Evolutionary conservation across 345 rosid species (phyloP), one percentile per base, ranked within the genome.

Genomic region (Streptanthus diversifolius): DNA sequence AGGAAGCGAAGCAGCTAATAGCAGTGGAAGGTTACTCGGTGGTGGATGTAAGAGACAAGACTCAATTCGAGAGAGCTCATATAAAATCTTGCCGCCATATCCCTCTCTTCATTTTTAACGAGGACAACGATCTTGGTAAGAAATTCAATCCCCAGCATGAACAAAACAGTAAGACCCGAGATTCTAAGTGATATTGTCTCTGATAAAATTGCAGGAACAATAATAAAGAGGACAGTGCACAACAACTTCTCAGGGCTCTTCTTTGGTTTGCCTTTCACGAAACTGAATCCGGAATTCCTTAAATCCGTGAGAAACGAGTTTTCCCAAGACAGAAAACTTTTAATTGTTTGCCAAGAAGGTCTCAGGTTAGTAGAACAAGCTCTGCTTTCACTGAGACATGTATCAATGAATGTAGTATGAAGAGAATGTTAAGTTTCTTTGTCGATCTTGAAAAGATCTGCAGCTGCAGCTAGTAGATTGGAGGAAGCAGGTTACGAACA

Each of bases 271-370:
- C 85, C 89, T 14, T 93, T 91, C 68, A 93, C 98, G 0, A 93
- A 93, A 81, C 73, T 40, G 8, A 91, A 93, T 71, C 91, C 96
- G 35, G 85, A 89, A 5, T 93, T 93, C 54, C 79, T 86, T 48
- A 83, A 83, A 27, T 70, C 90, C 0, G 85, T 91, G 24, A 81
- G 72, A 80, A 80, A 61, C 45, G 82, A 85, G 79, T 86, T 93
- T 77, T 76, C 91, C 14, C 84, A 88, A 10, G 86, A 91, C 36
- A 87, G 87, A 55, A 89, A 89, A 82, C 69, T 93, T 47, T 80
- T 93, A 51, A 64, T 93, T 60, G 98, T 93, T 59, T 93, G 98
- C 61, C 97, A 93, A 80, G 97, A 89, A 80, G 98, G 98, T 17
- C 80, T 93, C 71, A 91, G 98, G 98, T 91, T 55, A 73, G 89